Evolutionary conservation across 2,329 filamentous ascomycete species (phyloP), one percentile per base, ranked within the genome.

Genomic region (Cordyceps tenuipes): DNA sequence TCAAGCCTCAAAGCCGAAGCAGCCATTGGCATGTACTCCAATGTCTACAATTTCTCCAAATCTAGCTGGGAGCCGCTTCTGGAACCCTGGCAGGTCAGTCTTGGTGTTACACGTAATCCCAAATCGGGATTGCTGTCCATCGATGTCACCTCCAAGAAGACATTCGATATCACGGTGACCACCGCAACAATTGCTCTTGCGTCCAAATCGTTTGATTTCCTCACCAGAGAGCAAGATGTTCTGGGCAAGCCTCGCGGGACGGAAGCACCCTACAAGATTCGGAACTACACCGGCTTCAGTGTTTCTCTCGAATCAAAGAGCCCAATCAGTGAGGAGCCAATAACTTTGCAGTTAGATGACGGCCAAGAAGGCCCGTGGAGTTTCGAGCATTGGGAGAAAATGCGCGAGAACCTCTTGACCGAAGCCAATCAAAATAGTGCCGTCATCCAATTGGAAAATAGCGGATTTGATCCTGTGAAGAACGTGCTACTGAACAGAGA

Each of bases 21-120:
- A 0, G 88, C 85, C n/a, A 86, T 99, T 52, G 91, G 97, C 63
- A 91, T 93, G 64, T 96, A 96, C 72, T 84, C 95, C 67, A 99
- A 97, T 68, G 88, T 99, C 29, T 99, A 96, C 79, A 99, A 99
- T 73, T 99, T 99, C 75, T 94, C 94, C 15, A 99, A 99, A 72
- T 99, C 94, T 0, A 91, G 91, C 3, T 99, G 94, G 94, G 94
- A 99, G 72, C 94, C 94, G 3, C 76, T 99, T 39, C 85, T 99
- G 29, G 94, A 99, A 71, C 95, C 95, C 8, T 99, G 94, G 94
- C 86, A 93, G 65, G 80, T 97, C n/a, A 91, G 91, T 2, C 85
- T 99, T 65, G 90, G 95, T 63, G 84, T 97, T 71, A 86, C 89
- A 0, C 92, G 87, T 66, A 87, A 94, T 61, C 80, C 85, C 29